Evolutionary conservation across 345 rosid species (phyloP).

Genomic region (Theobroma cacao): DNA sequence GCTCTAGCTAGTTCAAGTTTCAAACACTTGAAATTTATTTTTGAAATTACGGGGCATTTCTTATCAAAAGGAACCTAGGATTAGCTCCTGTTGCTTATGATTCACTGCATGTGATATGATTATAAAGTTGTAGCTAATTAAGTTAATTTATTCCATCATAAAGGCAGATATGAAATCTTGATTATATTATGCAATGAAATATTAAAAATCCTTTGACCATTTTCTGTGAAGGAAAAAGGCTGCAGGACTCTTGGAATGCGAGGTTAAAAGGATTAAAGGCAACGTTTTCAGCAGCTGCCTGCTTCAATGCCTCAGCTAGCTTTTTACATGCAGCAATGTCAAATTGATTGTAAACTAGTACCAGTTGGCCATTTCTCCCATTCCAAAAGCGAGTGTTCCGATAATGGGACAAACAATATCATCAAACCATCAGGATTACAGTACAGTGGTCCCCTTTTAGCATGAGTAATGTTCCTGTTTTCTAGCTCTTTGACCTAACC

Average conservation of each 20-base stretch:
- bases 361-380: not conserved
- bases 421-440: slow-evolving; percentile 29
- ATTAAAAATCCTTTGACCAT: not conserved
- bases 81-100: not conserved
- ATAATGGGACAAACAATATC: slow-evolving; percentile 35
- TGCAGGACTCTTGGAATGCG: slow-evolving; percentile 21
- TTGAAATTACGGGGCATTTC: not conserved
- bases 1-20: not conserved
- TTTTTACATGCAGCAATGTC: slow-evolving; percentile 24
- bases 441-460: slow-evolving; percentile 33
- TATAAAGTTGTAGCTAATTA: not conserved
- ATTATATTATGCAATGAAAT: not conserved
- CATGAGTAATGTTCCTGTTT: slow-evolving; percentile 23
- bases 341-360: slow-evolving; percentile 4
- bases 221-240: slow-evolving; percentile 1
- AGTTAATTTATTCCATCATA: not conserved
- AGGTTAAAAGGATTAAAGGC: slow-evolving; percentile 20
- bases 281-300: not conserved
- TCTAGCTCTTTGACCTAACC: slow-evolving; percentile 27
- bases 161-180: not conserved
- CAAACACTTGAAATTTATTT: not conserved
- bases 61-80: not conserved
- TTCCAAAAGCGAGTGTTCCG: slow-evolving; percentile 20
- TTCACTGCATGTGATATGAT: not conserved
- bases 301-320: slow-evolving; percentile 13